phyloP scores from a whole-genome alignment of 257 asterid genomes.

The Thymus quinquecostatus region DNA sequence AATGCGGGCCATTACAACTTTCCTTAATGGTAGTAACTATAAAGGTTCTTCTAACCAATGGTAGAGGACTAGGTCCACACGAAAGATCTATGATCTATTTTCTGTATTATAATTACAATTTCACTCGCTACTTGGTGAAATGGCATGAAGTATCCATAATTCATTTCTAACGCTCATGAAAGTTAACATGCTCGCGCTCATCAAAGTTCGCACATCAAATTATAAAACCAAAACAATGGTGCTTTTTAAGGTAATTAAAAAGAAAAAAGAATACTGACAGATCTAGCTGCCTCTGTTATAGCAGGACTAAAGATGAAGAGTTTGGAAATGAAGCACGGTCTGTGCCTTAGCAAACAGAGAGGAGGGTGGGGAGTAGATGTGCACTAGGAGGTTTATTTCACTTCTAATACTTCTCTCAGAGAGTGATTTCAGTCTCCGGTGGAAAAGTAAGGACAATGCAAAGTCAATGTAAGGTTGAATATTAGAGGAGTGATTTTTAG shows the following conservation, averaged over 20 bases:
- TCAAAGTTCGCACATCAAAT: not conserved
- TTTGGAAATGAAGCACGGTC: not conserved
- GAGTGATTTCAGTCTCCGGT: no score
- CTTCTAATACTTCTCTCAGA: no score
- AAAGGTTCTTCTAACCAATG: no score
- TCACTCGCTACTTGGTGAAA: not conserved
- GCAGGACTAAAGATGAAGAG: not conserved
- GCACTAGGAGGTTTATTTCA: not conserved
- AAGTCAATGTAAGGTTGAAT: no score
- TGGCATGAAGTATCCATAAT: not conserved
- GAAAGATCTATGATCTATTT: no score
- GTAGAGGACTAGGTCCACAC: no score
- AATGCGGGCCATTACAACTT: no score
- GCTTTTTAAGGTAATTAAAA: not conserved
- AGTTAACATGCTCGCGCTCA: not conserved
- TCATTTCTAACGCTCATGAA: not conserved
- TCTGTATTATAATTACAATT: no score
- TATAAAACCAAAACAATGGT: no score
- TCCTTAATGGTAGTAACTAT: no score
- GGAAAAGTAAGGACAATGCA: no score
- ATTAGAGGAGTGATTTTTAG: no score
- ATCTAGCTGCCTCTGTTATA: not conserved
- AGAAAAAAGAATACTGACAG: not conserved
- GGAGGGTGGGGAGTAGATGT: not conserved
- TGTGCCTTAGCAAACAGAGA: not conserved